Base-by-base conservation (phyloP, 192 early-diverging fungal genomes). In the Geranomyces variabilis region DNA sequence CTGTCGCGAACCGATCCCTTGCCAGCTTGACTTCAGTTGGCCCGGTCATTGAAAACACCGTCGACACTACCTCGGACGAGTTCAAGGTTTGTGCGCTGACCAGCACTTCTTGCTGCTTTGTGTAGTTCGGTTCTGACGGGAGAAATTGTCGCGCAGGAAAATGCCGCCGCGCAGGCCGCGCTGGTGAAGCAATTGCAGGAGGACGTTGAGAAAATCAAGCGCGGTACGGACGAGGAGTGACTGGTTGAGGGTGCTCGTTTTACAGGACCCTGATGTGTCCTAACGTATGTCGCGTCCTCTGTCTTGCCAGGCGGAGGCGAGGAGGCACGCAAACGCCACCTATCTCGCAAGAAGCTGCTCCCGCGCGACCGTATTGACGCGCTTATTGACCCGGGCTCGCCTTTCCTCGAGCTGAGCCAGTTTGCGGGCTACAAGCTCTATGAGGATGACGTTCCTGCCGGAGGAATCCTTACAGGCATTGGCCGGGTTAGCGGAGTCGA, bases 401-500 rank as follows among this genome's bases (percentile, higher is more conserved):
- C 94, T 17, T 97, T 98, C 82, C 83, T 98, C 41, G 96, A 98
- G 82, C 85, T 98, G 63, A 94, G 93, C 64, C 93, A 94, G 73
- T 87, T 98, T 80, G 96, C 96, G 36, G 83, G 77, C 51, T 87
- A 92, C 76, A 74, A 91, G 48, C 78, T 98, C 44, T 97, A 98
- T 77, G 90, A 88, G 41, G 93, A 93, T 30, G 89, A 91, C 34
- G 89, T 92, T 1, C 88, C 93, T 41, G 89, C 93, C 7, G 96
- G 94, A 71, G 90, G 94, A 41, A 83, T 98, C 41, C 94, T 98
- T 65, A 94, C 96, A n/a, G 96, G 96, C 46, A 93, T 98, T 77
- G 96, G 96, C 30, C 85, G 94, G 14, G 89, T 98, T 28, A 88
- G 85, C 80, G 95, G 90, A 22, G 85, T 93, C 26, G 93, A 96